Evolutionary conservation across 108 stramenopile genomes (phyloP).

Genomic region (Asterionellopsis glacialis): DNA sequence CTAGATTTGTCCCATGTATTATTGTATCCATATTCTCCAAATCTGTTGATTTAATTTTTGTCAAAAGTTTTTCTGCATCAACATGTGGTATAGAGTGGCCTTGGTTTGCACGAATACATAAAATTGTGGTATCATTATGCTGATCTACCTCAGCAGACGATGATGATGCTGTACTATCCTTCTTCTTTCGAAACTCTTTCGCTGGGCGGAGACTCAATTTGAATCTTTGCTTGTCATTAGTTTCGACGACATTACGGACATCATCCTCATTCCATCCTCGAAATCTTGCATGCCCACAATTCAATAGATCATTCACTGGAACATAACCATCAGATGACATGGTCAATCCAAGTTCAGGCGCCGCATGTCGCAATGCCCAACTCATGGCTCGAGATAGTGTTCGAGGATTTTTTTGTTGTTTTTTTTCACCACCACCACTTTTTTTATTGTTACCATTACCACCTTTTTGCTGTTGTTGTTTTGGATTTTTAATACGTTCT

Average conservation of each 20-base stretch:
- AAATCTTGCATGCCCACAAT: conserved; percentile 45
- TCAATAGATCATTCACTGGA: conserved; percentile 50
- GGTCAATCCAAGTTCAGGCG: conserved; percentile 48
- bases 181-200: conserved; percentile 10
- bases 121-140: conserved; percentile 13
- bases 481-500: too few relatives aligned
- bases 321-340: conserved; percentile 67
- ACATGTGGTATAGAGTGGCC: conserved; percentile 64
- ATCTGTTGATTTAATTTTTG: conserved; percentile 39
- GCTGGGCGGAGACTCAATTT: conserved; percentile 30
- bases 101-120: conserved; percentile 85
- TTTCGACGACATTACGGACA: conserved; percentile 52
- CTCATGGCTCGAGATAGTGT: too few relatives aligned
- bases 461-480: too few relatives aligned
- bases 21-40: conserved; percentile 37
- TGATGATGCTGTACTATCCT: not conserved
- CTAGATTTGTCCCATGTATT: conserved; percentile 69
- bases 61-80: conserved; percentile 46
- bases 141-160: not conserved
- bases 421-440: too few relatives aligned
- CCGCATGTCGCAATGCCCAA: conserved; percentile 44
- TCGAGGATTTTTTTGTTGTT: too few relatives aligned
- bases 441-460: too few relatives aligned
- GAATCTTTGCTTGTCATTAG: conserved; percentile 66
- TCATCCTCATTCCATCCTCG: conserved; percentile 29